A percentile compares a stretch with the other conserved stretches of the same genome.
Conservation (phyloP, 2,329 filamentous ascomycete species). For the Penicillium sp. region DNA sequence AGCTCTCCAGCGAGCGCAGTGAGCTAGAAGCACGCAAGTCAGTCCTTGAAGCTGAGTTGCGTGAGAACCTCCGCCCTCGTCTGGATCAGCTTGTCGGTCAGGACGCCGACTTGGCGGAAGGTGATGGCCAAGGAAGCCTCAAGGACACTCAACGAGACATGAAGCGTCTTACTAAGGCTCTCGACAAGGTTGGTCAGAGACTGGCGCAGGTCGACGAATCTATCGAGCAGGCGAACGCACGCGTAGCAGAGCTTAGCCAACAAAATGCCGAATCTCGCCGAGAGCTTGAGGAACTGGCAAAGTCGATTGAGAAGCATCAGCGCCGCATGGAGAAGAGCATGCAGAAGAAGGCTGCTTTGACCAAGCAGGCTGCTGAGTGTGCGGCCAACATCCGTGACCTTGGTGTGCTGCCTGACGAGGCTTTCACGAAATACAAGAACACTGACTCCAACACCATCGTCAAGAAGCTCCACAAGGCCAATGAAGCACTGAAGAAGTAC, state of each 20-base stretch:
- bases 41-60: slow-evolving; percentile 81
- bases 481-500: slow-evolving; percentile 93
- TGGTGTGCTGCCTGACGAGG: slow-evolving; percentile 90
- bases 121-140: slow-evolving; percentile 65
- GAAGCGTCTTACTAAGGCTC: slow-evolving; percentile 72
- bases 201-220: slow-evolving; percentile 75
- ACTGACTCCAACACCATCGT: slow-evolving; percentile 77
- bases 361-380: slow-evolving; percentile 77
- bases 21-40: slow-evolving; percentile 82
- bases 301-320: slow-evolving; percentile 81
- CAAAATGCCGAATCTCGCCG: slow-evolving; percentile 68
- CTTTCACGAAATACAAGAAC: slow-evolving; percentile 86
- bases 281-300: slow-evolving; percentile 74
- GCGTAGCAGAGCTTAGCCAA: slow-evolving; percentile 65
- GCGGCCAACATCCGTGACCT: slow-evolving; percentile 89
- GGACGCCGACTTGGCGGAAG: slow-evolving; percentile 69
- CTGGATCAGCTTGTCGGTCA: slow-evolving; percentile 83
- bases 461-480: slow-evolving; percentile 82
- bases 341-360: slow-evolving; percentile 81
- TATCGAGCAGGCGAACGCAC: slow-evolving; percentile 64
- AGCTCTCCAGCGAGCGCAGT: slow-evolving; percentile 72
- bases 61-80: slow-evolving; percentile 85
- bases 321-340: slow-evolving; percentile 91
- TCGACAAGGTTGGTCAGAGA: slow-evolving; percentile 70
- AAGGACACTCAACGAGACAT: slow-evolving; percentile 82